These are phyloP conservation scores for Crucibulum laeve DNA, from an alignment of 768 basidiomycete species.

Conservation along the genomic window DNA sequence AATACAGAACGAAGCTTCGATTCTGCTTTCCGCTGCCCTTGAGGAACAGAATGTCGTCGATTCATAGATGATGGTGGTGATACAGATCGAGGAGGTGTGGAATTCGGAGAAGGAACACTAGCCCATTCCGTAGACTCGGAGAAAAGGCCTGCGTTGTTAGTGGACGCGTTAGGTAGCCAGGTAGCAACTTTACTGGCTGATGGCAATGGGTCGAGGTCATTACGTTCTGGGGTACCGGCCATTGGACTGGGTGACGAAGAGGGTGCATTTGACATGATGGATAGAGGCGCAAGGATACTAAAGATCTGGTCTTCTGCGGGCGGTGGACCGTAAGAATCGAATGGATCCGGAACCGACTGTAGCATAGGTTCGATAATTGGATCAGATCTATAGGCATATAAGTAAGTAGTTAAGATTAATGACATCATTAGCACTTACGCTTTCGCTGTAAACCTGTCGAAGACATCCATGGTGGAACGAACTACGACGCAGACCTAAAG, in stretches of 20 bases:
- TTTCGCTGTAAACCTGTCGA: constrained; percentile 83
- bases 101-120: constrained; percentile 32
- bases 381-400: constrained; percentile 55
- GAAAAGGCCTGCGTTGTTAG: constrained; percentile 39
- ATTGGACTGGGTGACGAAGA: constrained; percentile 61
- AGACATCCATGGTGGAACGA: constrained; percentile 88
- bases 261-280: constrained; percentile 54
- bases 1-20: constrained; percentile 72
- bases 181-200: constrained; percentile 28
- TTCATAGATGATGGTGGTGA: constrained; percentile 37
- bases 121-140: constrained; percentile 58
- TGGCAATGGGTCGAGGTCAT: constrained; percentile 25
- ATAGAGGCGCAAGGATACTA: constrained; percentile 84
- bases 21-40: constrained; percentile 49
- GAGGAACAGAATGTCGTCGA: constrained; percentile 52
- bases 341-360: constrained; percentile 86
- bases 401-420: constrained; percentile 1
- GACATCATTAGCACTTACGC: constrained; percentile 51
- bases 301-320: constrained; percentile 90
- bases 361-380: constrained; percentile 89
- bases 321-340: constrained; percentile 86
- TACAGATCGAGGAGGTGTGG: constrained; percentile 43
- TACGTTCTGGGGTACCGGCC: constrained; percentile 42
- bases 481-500: constrained; percentile 73
- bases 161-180: constrained; percentile 53